Percentiles rank a stretch among this genome's conserved stretches.
phyloP scores from a whole-genome alignment of 306 rosid genomes.

The Pueraria montana region DNA sequence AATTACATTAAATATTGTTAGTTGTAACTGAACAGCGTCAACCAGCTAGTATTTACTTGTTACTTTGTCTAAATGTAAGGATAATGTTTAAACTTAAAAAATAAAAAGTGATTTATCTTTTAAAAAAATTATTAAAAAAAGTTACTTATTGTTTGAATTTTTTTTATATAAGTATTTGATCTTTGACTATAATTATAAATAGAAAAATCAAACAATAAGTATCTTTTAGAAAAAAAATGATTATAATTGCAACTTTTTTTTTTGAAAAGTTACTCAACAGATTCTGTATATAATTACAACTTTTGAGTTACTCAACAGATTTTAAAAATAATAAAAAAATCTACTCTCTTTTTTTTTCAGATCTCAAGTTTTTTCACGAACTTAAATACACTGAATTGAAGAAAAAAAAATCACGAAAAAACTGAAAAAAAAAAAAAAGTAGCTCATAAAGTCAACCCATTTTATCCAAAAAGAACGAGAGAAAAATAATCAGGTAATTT shows the following conservation, averaged over 20 bases:
- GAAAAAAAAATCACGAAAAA: too few relatives aligned
- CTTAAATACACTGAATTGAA: background rate
- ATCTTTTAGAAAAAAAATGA: too few relatives aligned
- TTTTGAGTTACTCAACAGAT: background rate
- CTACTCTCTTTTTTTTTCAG: background rate
- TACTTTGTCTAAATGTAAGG: background rate
- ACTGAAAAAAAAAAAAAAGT: too few relatives aligned
- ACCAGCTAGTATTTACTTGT: background rate
- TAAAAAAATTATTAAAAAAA: too few relatives aligned
- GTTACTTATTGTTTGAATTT: too few relatives aligned
- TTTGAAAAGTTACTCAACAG: too few relatives aligned
- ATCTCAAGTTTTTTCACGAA: too few relatives aligned
- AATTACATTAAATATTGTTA: background rate
- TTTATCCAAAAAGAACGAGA: background rate
- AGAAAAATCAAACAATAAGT: too few relatives aligned
- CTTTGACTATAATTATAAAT: too few relatives aligned
- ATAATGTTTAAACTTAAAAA: too few relatives aligned
- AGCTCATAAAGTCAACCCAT: background rate
- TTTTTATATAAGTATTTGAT: too few relatives aligned
- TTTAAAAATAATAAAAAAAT: background rate
- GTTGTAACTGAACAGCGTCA: background rate
- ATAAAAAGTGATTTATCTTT: background rate
- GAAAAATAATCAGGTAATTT: background rate
- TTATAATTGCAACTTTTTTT: too few relatives aligned
- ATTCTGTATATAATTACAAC: background rate